Evolutionary conservation across 208 protist species (phyloP).

Genomic region (Trichomonas vaginalis): DNA sequence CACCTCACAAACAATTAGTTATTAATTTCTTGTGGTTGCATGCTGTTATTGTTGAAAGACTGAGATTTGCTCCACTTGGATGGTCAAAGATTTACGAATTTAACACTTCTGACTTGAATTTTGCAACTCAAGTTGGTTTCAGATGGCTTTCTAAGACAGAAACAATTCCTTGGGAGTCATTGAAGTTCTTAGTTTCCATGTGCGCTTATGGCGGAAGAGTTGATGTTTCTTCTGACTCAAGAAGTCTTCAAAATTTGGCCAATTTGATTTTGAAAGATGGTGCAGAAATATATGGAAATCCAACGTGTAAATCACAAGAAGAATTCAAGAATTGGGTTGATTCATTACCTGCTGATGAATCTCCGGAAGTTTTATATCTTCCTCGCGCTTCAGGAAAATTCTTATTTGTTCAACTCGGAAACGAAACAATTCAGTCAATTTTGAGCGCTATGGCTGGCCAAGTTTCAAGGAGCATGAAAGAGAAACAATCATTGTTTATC

Average conservation of each 20-base stretch:
- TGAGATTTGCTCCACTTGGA: constrained; percentile 47
- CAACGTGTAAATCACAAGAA: not conserved
- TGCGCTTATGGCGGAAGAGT: constrained; percentile 1
- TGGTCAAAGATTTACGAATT: constrained; percentile 95
- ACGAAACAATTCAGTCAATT: not conserved
- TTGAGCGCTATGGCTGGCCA: not conserved
- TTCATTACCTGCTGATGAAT: not conserved
- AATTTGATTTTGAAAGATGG: not conserved
- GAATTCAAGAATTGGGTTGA: not conserved
- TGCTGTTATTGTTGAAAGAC: constrained; percentile 27
- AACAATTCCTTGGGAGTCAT: not conserved
- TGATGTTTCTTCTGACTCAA: not conserved
- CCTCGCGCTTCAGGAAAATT: not conserved
- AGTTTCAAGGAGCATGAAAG: not conserved
- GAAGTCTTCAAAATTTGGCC: not conserved
- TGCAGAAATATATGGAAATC: not conserved
- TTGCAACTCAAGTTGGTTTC: constrained; percentile 62
- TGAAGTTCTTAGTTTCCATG: not conserved
- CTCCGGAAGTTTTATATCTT: not conserved
- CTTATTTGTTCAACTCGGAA: not conserved
- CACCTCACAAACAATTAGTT: constrained; percentile 12
- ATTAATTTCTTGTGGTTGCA: constrained; percentile 16
- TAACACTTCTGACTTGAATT: constrained; percentile 77
- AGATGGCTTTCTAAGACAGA: not conserved
- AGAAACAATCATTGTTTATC: not conserved